phyloP scores from a whole-genome alignment of 108 stramenopile species.

The Skeletonema menzelii region DNA sequence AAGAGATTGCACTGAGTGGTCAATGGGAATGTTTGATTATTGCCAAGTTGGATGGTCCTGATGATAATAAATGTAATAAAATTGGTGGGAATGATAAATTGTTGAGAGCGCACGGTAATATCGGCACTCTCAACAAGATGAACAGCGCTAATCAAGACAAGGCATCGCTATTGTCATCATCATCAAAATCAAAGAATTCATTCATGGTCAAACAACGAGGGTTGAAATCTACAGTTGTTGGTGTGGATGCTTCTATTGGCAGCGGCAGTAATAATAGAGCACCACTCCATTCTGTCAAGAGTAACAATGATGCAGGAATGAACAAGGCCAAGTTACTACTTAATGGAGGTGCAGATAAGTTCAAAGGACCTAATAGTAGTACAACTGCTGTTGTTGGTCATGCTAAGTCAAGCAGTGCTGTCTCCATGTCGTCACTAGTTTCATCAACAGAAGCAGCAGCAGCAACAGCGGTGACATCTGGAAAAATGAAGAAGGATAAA shows the following conservation, averaged over 20 bases:
- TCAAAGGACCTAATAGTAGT: background rate
- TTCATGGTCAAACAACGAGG: background rate
- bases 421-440: background rate
- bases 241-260: background rate
- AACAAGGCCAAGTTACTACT: too few relatives aligned
- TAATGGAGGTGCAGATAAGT: too few relatives aligned
- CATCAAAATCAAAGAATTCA: background rate
- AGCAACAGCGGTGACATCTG: constrained; percentile 13
- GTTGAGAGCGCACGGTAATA: background rate
- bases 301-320: too few relatives aligned
- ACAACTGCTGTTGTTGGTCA: too few relatives aligned
- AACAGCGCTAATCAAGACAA: background rate
- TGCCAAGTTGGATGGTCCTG: background rate
- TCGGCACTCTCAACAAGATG: background rate
- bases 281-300: background rate
- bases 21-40: constrained; percentile 37
- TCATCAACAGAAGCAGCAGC: constrained; percentile 1
- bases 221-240: too few relatives aligned
- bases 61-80: background rate
- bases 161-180: background rate
- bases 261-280: background rate
- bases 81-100: background rate
- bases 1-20: constrained; percentile 19
- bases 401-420: background rate
- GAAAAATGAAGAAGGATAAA: constrained; percentile 22